These are phyloP conservation scores for Delitschia confertaspora DNA, from an alignment of 495 filamentous ascomycete genomes.

Conservation along the genomic window DNA sequence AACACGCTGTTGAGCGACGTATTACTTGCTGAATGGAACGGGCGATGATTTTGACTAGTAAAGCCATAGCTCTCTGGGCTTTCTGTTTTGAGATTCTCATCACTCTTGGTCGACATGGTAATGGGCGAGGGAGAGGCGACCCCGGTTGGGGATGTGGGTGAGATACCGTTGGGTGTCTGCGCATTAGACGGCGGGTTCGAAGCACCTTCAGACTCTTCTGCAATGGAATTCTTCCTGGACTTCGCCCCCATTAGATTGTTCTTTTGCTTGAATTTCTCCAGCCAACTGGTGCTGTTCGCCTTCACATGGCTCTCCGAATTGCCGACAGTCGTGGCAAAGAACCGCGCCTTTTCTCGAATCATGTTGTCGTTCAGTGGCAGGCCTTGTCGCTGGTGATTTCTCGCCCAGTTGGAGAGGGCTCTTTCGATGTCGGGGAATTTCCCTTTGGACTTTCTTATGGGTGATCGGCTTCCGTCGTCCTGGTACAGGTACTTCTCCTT, in stretches of 20 bases:
- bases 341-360: slow-evolving; percentile 78
- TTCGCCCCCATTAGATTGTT: slow-evolving; percentile 63
- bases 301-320: slow-evolving; percentile 69
- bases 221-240: slow-evolving; percentile 58
- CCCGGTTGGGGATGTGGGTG: slow-evolving; percentile 60
- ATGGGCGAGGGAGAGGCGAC: slow-evolving; percentile 57
- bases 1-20: slow-evolving; percentile 50
- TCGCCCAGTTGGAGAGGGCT: slow-evolving; percentile 81
- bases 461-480: slow-evolving; percentile 79
- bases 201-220: slow-evolving; percentile 33
- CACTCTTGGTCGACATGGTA: slow-evolving; percentile 57
- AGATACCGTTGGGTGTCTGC: slow-evolving; percentile 63
- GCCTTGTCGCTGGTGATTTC: slow-evolving; percentile 71
- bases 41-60: slow-evolving; percentile 50
- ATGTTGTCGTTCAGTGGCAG: slow-evolving; percentile 67
- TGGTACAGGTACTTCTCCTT: slow-evolving; percentile 93
- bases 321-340: slow-evolving; percentile 72
- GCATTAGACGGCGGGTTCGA: slow-evolving; percentile 37
- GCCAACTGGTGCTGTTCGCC: slow-evolving; percentile 65
- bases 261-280: slow-evolving; percentile 96
- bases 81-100: slow-evolving; percentile 51
- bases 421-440: slow-evolving; percentile 93
- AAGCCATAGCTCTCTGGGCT: slow-evolving; percentile 43
- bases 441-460: slow-evolving; percentile 80
- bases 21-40: slow-evolving; percentile 49